Evolutionary conservation across 1,284 basidiomycete genomes (phyloP), one percentile per base, ranked within the genome.

Genomic region (Gomphus bonarii): DNA sequence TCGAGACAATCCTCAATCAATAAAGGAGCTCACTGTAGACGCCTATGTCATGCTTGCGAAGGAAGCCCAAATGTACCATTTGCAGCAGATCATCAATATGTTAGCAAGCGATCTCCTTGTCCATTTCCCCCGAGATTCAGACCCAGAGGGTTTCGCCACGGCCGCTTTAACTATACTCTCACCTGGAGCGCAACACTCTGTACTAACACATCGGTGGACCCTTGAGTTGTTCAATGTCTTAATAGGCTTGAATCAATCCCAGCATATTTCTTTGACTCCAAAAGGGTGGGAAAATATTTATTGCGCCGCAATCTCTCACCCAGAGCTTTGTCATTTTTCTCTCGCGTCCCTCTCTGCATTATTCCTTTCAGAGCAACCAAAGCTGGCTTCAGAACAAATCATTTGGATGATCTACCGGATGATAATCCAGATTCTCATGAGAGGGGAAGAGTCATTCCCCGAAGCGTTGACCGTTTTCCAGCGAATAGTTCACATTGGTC

Each of bases 101-200:
- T 35, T 57, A 9, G 46, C 48, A 22, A 47, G 38, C n/a, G 55
- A 57, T 31, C 30, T 57, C 7, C 55, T 57, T 20, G 5, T 10
- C 18, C 49, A 57, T 57, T 57, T 50, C 25, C 55, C 55, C 25
- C 55, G 55, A 8, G 25, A 57, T 11, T 31, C 40, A 14, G 47
- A 57, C 38, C 55, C 55, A 28, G 36, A 22, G 7, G 55, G 47
- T 9, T 57, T 57, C 20, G 36, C 25, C 12, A 43, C 20, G 48
- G 46, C 55, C 31, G 38, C 43, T 43, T 28, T 44, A 11, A 16
- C 55, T 8, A 50, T 57, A 30, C 28, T 57, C n/a, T 28, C 31
- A 22, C 47, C 38, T 1, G 46, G 47, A 8, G 30, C 43, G 18
- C n/a, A 10, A 11, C 4, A 36, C 14, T 46, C 35, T 50, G 22